phyloP scores from a whole-genome alignment of 2,329 filamentous ascomycete species.

The Fusarium coffeatum region DNA sequence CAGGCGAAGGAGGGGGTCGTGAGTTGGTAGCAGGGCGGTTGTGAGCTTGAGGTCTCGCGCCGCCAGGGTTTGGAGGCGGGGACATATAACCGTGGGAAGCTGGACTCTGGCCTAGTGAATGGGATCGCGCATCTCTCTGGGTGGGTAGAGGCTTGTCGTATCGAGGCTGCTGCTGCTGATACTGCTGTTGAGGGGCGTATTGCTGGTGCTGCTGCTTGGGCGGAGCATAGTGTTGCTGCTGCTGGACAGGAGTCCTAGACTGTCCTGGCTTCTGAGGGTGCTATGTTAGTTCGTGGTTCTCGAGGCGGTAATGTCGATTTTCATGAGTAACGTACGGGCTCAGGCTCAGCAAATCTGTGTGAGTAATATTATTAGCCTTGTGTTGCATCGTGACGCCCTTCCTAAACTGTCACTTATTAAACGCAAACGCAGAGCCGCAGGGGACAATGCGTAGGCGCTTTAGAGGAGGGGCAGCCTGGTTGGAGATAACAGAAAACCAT shows the following conservation, averaged over 20 bases:
- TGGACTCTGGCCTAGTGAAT: constrained; percentile 41
- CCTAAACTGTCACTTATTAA: constrained; percentile 7
- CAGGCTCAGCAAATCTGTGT: constrained; percentile 78
- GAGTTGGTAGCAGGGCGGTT: constrained; percentile 67
- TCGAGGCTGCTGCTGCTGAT: constrained; percentile 50
- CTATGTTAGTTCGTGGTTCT: constrained; percentile 32
- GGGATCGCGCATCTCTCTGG: constrained; percentile 45
- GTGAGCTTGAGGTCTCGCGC: constrained; percentile 57
- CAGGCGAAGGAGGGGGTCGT: constrained; percentile 74
- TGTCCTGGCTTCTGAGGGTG: constrained; percentile 52
- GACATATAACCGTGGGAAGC: constrained; percentile 61
- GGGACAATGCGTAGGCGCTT: constrained; percentile 13
- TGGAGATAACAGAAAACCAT: constrained; percentile 2
- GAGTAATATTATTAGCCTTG: constrained; percentile 42
- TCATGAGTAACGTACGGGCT: constrained; percentile 63
- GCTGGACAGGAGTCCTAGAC: constrained; percentile 45
- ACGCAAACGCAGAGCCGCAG: constrained; percentile 38
- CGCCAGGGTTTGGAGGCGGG: constrained; percentile 60
- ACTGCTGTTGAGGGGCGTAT: constrained; percentile 28
- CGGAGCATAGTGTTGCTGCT: constrained; percentile 49
- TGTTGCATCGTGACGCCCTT: constrained; percentile 24
- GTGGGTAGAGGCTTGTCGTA: constrained; percentile 63
- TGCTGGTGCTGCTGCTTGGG: constrained; percentile 34
- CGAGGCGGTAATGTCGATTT: neutral
- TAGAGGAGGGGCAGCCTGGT: constrained; percentile 37